phyloP scores from a whole-genome alignment of 352 stramenopile species.

The Globisporangium cederbergense region DNA sequence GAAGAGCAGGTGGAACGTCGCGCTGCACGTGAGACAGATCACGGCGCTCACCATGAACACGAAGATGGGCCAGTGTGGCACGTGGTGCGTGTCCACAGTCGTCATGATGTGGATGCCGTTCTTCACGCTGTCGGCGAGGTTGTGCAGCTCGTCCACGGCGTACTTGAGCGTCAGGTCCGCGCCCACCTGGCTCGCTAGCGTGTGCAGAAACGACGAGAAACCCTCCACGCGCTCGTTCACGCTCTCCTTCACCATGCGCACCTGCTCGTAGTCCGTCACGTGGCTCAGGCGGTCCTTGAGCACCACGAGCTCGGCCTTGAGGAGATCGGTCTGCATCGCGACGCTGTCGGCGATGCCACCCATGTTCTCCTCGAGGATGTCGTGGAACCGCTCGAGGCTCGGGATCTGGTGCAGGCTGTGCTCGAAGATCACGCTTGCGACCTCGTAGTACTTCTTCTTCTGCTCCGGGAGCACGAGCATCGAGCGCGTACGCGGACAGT shows the following conservation, averaged over 20 bases:
- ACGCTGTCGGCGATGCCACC: slow-evolving; percentile 66
- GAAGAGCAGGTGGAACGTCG: slow-evolving; percentile 84
- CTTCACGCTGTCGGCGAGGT: slow-evolving; percentile 70
- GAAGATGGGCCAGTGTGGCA: slow-evolving; percentile 82
- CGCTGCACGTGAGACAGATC: slow-evolving; percentile 78
- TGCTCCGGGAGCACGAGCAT: slow-evolving; percentile 22
- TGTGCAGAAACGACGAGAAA: slow-evolving; percentile 68
- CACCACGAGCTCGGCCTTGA: slow-evolving; percentile 56
- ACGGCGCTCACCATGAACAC: slow-evolving; percentile 84
- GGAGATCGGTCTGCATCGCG: slow-evolving; percentile 58
- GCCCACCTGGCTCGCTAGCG: slow-evolving; percentile 65
- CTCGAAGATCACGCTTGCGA: slow-evolving; percentile 77
- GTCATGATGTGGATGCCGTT: slow-evolving; percentile 79
- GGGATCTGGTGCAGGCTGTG: slow-evolving; percentile 84
- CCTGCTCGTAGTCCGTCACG: slow-evolving; percentile 49
- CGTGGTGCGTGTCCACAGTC: slow-evolving; percentile 61
- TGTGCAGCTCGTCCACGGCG: slow-evolving; percentile 69
- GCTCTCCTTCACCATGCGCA: slow-evolving; percentile 52
- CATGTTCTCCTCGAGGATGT: slow-evolving; percentile 67
- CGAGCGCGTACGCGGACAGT: slow-evolving; percentile 31
- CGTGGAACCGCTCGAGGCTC: slow-evolving; percentile 76
- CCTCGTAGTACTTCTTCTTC: slow-evolving; percentile 57
- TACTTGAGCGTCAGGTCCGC: slow-evolving; percentile 75
- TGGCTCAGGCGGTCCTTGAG: slow-evolving; percentile 50
- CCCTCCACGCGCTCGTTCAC: slow-evolving; percentile 56